Evolutionary conservation across 306 rosid species (phyloP), one percentile per base, ranked within the genome.

Genomic region (Vicia sativa): DNA sequence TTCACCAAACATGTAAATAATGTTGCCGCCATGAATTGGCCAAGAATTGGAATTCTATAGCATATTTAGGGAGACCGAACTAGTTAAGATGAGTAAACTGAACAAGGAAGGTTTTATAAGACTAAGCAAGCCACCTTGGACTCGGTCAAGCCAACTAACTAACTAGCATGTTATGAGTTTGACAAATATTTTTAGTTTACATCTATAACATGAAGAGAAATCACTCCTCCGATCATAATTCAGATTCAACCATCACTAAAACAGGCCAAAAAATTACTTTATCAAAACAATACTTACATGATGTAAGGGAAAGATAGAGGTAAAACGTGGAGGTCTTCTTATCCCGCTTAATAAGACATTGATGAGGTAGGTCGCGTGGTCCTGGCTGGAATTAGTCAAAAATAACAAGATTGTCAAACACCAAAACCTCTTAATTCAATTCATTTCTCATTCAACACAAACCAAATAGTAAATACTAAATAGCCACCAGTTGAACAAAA

Each of bases 291-390:
- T 43, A 74, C 78, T 68, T 76, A 90, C 99, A 85, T 82, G 90
- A 78, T 59, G 85, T 65, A 78, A 95, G 92, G 62, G 97, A 88
- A 26, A 95, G 97, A 73, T 79, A 84, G 18, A 95, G 87, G 77
- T 76, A 87, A 82, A 90, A 88, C 0, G 97, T 91, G 12, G 96
- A 84, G 65, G 91, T 88, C 87, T 84, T 95, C 86, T 91, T 88
- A 85, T 85, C 84, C 72, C 99, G 82, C 86, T 82, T 88, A 56
- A 95, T 91, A 54, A 95, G 83, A 78, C 99, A 95, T 5, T 88
- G 96, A 73, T 91, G 89, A 2, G 97, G 86, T 21, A 18, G 19
- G n/a, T 84, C 95, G 0, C 80, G 80, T 14, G 97, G 95, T 39
- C 99, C 99, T 25, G 99, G 89, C 99, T 95, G 96, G 79, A 90